Evolutionary conservation across 1,139 yeast species (phyloP).

Genomic region (Geotrichum klebahnii): DNA sequence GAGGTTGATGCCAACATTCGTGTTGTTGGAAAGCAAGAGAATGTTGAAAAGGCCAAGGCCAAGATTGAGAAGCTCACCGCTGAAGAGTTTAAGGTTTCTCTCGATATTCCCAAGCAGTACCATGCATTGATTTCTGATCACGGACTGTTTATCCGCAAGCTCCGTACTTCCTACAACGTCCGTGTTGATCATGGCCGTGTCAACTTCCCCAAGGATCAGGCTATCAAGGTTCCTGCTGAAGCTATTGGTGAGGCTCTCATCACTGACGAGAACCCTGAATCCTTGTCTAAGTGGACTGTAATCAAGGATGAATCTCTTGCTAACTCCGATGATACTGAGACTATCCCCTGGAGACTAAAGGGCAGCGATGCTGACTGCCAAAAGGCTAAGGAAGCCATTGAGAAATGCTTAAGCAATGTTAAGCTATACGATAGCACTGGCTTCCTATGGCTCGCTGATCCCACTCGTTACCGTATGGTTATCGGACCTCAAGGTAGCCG

Average conservation of each 20-base stretch:
- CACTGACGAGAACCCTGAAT: constrained; percentile 26
- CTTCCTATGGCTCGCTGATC: constrained; percentile 48
- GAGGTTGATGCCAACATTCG: constrained; percentile 34
- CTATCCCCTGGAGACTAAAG: constrained; percentile 40
- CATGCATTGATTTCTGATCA: constrained; percentile 65
- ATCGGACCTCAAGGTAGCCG: constrained; percentile 77
- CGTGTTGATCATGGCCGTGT: constrained; percentile 59
- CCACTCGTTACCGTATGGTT: constrained; percentile 52
- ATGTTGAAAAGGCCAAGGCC: constrained; percentile 38
- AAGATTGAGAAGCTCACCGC: constrained; percentile 37
- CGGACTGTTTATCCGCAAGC: constrained; percentile 60
- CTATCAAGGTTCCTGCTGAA: constrained; percentile 43
- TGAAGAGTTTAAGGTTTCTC: constrained; percentile 43
- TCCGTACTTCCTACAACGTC: constrained; percentile 54
- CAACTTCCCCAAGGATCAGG: constrained; percentile 25
- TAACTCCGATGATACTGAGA: constrained; percentile 42
- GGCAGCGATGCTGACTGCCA: constrained; percentile 41
- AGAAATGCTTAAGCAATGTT: constrained; percentile 37
- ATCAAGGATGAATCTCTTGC: constrained; percentile 26
- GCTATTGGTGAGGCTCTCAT: constrained; percentile 43
- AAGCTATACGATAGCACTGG: constrained; percentile 44
- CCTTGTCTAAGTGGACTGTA: constrained; percentile 34
- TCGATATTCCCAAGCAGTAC: constrained; percentile 55
- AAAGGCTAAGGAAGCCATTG: constrained; percentile 36
- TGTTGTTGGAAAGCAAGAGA: constrained; percentile 37